A percentile compares a stretch with the other conserved stretches of the same genome.
Conservation (phyloP, 495 filamentous ascomycete species). For the Talaromyces liani region DNA sequence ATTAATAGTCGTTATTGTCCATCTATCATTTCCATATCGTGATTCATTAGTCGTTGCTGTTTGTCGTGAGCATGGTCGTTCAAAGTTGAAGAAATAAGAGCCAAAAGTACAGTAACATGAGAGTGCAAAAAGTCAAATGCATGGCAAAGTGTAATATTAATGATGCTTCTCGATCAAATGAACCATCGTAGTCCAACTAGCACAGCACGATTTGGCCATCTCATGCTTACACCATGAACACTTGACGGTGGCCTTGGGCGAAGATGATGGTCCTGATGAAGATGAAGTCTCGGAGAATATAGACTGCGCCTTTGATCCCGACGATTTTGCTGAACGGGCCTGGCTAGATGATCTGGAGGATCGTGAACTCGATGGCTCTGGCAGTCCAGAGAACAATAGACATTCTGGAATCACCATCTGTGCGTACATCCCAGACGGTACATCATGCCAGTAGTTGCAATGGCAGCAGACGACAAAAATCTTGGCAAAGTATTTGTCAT, state of each 20-base stretch:
- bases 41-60: neutral
- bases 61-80: neutral
- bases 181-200: constrained; percentile 64
- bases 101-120: neutral
- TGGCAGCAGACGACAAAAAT: constrained; percentile 75
- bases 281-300: neutral
- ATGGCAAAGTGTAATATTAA: constrained; percentile 16
- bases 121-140: neutral
- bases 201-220: constrained; percentile 66
- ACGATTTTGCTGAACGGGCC: neutral
- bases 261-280: constrained; percentile 18
- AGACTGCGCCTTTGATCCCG: neutral
- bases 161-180: constrained; percentile 60
- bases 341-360: neutral
- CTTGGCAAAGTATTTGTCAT: constrained; percentile 55
- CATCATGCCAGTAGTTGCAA: constrained; percentile 76
- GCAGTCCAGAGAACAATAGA: neutral
- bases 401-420: constrained; percentile 61
- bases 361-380: neutral
- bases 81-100: neutral
- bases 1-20: neutral
- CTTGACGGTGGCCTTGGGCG: constrained; percentile 48
- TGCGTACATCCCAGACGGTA: constrained; percentile 68
- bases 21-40: neutral
- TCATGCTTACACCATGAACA: constrained; percentile 76